Conservation (phyloP, 2,329 filamentous ascomycete species). For the Scolecobasidium constrictum region DNA sequence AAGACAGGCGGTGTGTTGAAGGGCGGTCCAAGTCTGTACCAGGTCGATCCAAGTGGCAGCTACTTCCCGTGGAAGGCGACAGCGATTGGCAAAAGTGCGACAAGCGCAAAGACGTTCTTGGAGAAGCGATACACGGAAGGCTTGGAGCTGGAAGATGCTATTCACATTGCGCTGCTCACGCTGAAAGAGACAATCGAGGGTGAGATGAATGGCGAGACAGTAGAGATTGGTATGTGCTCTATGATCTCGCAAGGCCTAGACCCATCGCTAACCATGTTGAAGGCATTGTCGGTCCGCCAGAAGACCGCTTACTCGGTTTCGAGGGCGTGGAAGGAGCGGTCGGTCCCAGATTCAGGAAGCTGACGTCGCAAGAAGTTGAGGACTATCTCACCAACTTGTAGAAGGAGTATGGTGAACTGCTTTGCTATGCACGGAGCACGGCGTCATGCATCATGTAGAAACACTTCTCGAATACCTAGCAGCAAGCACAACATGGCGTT, state of each 20-base stretch:
- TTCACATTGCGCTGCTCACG: conserved; percentile 94
- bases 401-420: conserved; percentile 17
- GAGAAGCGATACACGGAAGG: conserved; percentile 99
- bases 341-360: conserved; percentile 83
- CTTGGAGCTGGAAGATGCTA: conserved; percentile 91
- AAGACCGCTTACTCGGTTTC: conserved; percentile 82
- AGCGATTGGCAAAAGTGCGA: conserved; percentile 96
- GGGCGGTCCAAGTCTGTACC: conserved; percentile 93
- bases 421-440: background rate
- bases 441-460: background rate
- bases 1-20: conserved; percentile 96
- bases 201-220: conserved; percentile 97
- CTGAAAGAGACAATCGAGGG: conserved; percentile 99
- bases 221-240: conserved; percentile 81
- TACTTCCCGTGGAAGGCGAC: conserved; percentile 99
- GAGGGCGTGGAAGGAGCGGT: conserved; percentile 78
- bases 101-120: conserved; percentile 95
- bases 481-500: no score
- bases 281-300: conserved; percentile 93
- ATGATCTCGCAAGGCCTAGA: no score
- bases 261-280: conserved; percentile 12
- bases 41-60: conserved; percentile 96
- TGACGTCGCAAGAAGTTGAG: conserved; percentile 96
- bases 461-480: conserved; percentile 4
- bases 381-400: conserved; percentile 98